phyloP scores from a whole-genome alignment of 2,329 filamentous ascomycete species.

The Apiospora saccharicola region DNA sequence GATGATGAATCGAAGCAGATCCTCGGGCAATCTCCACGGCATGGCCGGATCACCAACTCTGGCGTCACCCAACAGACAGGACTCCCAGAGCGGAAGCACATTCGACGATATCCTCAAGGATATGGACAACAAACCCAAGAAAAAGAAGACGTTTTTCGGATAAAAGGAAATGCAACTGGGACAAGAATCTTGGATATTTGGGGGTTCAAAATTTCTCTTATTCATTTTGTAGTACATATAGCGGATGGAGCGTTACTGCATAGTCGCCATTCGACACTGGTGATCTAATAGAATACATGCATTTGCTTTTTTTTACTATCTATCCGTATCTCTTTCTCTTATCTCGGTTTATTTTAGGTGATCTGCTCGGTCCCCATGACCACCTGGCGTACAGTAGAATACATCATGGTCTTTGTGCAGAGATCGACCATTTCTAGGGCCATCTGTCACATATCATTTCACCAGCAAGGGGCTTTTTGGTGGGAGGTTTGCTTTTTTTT shows the following conservation, averaged over 20 bases:
- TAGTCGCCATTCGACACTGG: conserved; percentile 4
- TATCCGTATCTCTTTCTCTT: no score
- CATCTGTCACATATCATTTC: conserved; percentile 4
- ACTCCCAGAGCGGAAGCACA: conserved; percentile 40
- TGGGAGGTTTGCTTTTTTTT: not conserved
- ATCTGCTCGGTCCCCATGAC: not conserved
- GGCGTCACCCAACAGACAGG: conserved; percentile 36
- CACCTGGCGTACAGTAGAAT: not conserved
- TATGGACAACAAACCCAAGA: conserved; percentile 43
- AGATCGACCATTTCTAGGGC: not conserved
- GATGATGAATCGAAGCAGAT: conserved; percentile 42
- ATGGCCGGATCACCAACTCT: conserved; percentile 33
- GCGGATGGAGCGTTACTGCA: conserved; percentile 20
- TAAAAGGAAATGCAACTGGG: conserved; percentile 21
- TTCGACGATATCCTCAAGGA: conserved; percentile 46
- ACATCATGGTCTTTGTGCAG: not conserved
- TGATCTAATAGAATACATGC: conserved; percentile 21
- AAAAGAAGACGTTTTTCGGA: conserved; percentile 45
- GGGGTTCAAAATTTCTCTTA: not conserved
- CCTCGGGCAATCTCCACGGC: conserved; percentile 41
- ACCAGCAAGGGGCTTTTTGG: not conserved
- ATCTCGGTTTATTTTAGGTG: not conserved
- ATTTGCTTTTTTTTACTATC: not conserved
- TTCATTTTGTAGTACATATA: conserved; percentile 14
- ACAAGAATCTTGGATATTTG: conserved; percentile 9